Evolutionary conservation across 2,329 filamentous ascomycete species (phyloP).

Genomic region (Phaeosphaeriaceae sp.): DNA sequence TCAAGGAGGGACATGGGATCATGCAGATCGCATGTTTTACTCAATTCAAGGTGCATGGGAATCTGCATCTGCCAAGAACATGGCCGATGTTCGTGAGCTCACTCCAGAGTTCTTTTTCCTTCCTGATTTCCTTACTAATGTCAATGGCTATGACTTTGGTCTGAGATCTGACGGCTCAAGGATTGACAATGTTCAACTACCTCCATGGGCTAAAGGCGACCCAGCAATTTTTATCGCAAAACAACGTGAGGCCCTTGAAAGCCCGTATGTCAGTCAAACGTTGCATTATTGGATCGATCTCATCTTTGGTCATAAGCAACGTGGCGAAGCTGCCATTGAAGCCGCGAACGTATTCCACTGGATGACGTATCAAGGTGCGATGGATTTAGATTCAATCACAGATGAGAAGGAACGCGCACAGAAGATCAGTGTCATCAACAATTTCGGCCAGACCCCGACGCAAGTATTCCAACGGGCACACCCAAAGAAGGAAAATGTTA

Average conservation of each 20-base stretch:
- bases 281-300: conserved; percentile 96
- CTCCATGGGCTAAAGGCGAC: conserved; percentile 95
- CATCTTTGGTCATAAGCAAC: conserved; percentile 92
- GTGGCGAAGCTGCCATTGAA: conserved; percentile 88
- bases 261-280: conserved; percentile 86
- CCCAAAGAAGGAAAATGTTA: conserved; percentile 71
- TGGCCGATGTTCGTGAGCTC: conserved; percentile 91
- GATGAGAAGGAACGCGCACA: conserved; percentile 86
- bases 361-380: conserved; percentile 91
- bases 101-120: conserved; percentile 98
- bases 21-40: conserved; percentile 93
- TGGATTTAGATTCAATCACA: conserved; percentile 87
- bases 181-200: conserved; percentile 87
- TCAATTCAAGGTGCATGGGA: conserved; percentile 91
- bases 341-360: conserved; percentile 96
- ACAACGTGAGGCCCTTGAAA: conserved; percentile 93
- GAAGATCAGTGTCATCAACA: conserved; percentile 95
- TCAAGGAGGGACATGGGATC: conserved; percentile 95
- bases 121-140: conserved; percentile 91
- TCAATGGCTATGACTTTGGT: conserved; percentile 94
- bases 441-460: conserved; percentile 96
- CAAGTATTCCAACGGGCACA: conserved; percentile 89
- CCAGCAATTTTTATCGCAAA: conserved; percentile 95
- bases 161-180: conserved; percentile 77
- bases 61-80: conserved; percentile 86